Evolutionary conservation across 345 rosid species (phyloP), one percentile per base, ranked within the genome.

Genomic region (Cardamine occulta): DNA sequence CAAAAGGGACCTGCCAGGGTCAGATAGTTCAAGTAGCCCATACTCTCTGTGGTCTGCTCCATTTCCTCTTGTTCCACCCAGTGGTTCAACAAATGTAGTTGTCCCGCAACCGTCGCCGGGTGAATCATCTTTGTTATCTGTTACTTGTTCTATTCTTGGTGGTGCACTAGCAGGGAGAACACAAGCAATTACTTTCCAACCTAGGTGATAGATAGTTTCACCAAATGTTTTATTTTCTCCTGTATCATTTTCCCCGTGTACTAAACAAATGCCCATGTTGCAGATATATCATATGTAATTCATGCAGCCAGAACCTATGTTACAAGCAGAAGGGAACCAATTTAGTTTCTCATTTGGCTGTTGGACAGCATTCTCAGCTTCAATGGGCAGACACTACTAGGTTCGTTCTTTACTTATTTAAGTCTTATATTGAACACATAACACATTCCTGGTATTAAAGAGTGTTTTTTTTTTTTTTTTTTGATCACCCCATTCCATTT

Each of bases 261-360:
- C 62, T 58, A 32, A 65, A 47, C 28, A 28, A 8, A 56, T 39
- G 39, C 49, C 40, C 32, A 51, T 78, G 68, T 31, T 74, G 82
- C 89, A 93, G 98, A 85, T 93, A 84, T 79, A 85, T 93, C 45
- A 89, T 93, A 67, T 82, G 93, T 67, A 93, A 93, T 80, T 93
- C 96, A 52, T 88, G 98, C 80, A 84, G 94, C 86, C 88, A 80
- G 68, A 88, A 87, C 75, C 73, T 93, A 39, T 88, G 85, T 64
- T 93, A 82, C 79, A 91, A 85, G 85, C 98, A 93, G 87, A 91
- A 89, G 76, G 95, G 98, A 76, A 91, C 96, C 42, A 86, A 85
- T 80, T 24, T 70, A 70, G 80, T 82, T 70, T 83, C 83, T 71
- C 84, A 87, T 70, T 81, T 93, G 86, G 91, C 83, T 45, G 60